phyloP scores from a whole-genome alignment of 2,329 filamentous ascomycete species.

The Daldinia eschscholtzii region DNA sequence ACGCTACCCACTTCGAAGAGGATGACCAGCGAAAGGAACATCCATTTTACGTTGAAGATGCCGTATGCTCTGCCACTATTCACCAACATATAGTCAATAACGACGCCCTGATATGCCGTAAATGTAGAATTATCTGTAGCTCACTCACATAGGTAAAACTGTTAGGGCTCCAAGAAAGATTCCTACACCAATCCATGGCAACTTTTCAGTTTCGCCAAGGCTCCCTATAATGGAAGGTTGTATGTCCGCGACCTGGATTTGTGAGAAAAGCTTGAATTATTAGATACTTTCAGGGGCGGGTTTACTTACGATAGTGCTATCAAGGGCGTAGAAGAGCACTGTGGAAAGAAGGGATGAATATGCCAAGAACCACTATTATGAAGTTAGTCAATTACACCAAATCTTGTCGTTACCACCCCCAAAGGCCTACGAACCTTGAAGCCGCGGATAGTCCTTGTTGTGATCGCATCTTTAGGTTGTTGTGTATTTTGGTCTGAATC shows the following conservation, averaged over 20 bases:
- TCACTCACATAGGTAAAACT: too few species aligned
- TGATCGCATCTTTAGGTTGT: not conserved
- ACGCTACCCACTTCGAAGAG: not conserved
- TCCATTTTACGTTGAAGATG: too few species aligned
- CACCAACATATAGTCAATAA: not conserved
- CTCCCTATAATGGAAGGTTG: not conserved
- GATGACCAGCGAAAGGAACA: not conserved
- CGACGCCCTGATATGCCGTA: too few species aligned
- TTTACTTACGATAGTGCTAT: constrained; percentile 1
- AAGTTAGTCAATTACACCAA: not conserved
- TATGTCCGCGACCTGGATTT: not conserved
- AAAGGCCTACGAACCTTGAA: not conserved
- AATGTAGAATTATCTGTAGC: too few species aligned
- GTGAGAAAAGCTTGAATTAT: not conserved
- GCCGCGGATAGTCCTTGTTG: not conserved
- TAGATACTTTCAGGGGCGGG: not conserved
- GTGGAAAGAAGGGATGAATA: constrained; percentile 1
- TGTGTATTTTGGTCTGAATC: not conserved
- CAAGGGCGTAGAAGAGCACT: not conserved
- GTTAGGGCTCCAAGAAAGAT: not conserved
- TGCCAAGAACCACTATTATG: not conserved
- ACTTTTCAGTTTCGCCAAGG: not conserved
- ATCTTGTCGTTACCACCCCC: not conserved
- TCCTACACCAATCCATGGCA: not conserved
- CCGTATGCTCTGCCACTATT: constrained; percentile 1